Base-by-base conservation (phyloP, 441 rosid genomes). In the Sinapis alba region DNA sequence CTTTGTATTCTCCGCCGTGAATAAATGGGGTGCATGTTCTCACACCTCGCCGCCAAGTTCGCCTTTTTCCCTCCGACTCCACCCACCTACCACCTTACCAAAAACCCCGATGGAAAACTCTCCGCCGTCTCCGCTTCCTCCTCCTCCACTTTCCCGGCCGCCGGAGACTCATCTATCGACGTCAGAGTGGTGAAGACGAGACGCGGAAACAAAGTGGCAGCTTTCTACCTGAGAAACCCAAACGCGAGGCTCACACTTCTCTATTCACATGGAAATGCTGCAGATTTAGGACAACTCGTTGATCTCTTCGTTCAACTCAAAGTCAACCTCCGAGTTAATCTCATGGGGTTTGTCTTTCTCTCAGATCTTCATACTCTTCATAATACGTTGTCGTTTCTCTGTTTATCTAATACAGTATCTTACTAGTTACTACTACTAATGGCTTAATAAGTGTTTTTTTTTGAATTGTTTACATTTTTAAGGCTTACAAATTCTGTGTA, bases 21-120 rank as follows among this genome's bases (percentile, higher is more conserved):
- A 34, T 12, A 54, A 63, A 73, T 96, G 98, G 98, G 99, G 84
- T 96, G 98, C 85, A 80, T 82, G 86, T 78, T 90, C 65, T 96
- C 99, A 87, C 94, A 90, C 57, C 83, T 96, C 77, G 99, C 98
- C 76, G 90, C 99, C 27, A 93, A 96, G 64, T 93, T 96, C 79
- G 99, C 99, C n/a, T 96, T 96, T 77, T 96, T 96, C 73, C 99
- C 99, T 63, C 99, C 99, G 15, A 83, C 98, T 36, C 99, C 99
- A 62, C 89, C 99, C 0, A 96, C 99, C 1, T 96, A 96, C 71
- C 89, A 89, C 86, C 81, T 93, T 79, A 87, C 79, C 50, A 91
- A 88, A 72, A 72, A 73, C 24, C 89, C 89, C 16, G 86, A 89
- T 82, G 97, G 96, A 2, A 85, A 85, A 79, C 88, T 89, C 77